Conservation (phyloP, 225 moss, liverwort and hornwort species). For the Thuidium tamariscinum region DNA sequence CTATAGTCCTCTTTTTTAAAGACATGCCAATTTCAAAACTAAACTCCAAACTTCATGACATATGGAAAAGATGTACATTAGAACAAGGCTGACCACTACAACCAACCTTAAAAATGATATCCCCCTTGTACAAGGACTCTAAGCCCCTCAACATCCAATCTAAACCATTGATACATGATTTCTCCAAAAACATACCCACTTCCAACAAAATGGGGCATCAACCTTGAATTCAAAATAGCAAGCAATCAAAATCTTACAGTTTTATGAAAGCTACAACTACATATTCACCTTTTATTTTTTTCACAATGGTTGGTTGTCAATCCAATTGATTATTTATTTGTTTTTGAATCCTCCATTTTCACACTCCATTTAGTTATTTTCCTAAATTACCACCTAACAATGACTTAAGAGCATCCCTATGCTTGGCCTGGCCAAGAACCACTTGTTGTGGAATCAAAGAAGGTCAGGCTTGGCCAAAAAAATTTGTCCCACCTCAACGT, state of each 20-base stretch:
- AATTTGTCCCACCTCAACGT: too few species aligned
- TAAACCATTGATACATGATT: background rate
- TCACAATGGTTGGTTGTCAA: fast-evolving
- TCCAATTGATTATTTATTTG: background rate
- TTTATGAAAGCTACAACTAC: background rate
- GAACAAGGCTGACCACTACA: too few species aligned
- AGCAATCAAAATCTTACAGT: fast-evolving
- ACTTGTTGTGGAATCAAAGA: too few species aligned
- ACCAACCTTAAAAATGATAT: background rate
- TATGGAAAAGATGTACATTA: too few species aligned
- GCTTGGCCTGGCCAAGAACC: too few species aligned
- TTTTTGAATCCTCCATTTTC: background rate
- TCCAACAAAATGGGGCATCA: fast-evolving
- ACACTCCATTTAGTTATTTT: fast-evolving
- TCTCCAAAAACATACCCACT: background rate
- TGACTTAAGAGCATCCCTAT: too few species aligned
- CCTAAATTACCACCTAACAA: background rate
- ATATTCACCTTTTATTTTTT: background rate
- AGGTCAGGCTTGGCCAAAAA: too few species aligned
- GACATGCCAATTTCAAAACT: fast-evolving
- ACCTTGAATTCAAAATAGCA: background rate
- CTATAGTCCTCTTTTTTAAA: background rate
- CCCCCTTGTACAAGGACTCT: too few species aligned
- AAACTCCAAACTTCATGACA: background rate
- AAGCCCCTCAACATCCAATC: too few species aligned